A percentile compares a stretch with the other conserved stretches of the same genome.
These are phyloP conservation scores for Barnettozyma botsteinii DNA, from an alignment of 805 yeast genomes.

Conservation along the genomic window DNA sequence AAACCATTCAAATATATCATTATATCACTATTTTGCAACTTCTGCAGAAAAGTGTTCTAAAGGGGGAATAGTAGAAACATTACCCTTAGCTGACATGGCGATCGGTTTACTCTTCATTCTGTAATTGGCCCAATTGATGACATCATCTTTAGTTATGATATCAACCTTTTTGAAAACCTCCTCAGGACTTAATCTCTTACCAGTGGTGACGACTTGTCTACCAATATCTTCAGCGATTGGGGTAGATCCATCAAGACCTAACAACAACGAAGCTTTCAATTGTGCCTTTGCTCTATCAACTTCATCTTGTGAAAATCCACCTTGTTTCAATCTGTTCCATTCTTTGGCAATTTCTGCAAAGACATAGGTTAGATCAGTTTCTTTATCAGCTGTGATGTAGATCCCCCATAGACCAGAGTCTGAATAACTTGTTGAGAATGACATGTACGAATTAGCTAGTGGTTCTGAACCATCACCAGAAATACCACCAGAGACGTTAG, in stretches of 20 bases:
- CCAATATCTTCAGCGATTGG: constrained; percentile 98
- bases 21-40: constrained; percentile 12
- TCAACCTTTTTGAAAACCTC: constrained; percentile 59
- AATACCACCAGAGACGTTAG: constrained; percentile 52
- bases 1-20: too few relatives aligned
- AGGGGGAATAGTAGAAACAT: constrained; percentile 64
- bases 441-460: constrained; percentile 90
- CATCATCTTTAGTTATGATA: constrained; percentile 69
- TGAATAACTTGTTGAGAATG: constrained; percentile 93
- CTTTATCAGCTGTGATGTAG: constrained; percentile 73
- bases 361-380: constrained; percentile 57
- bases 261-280: constrained; percentile 82
- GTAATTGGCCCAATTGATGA: constrained; percentile 83
- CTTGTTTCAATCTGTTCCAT: constrained; percentile 81
- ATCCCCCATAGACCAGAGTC: constrained; percentile 99
- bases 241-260: constrained; percentile 91
- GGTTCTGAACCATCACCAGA: constrained; percentile 52
- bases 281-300: constrained; percentile 94
- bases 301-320: constrained; percentile 75
- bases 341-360: constrained; percentile 74
- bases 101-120: constrained; percentile 72
- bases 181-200: constrained; percentile 46
- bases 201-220: constrained; percentile 93
- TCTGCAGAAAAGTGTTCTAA: constrained; percentile 52
- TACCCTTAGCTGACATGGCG: constrained; percentile 90